phyloP scores from a whole-genome alignment of 805 yeast genomes.

The Cyberlindnera amylophila region DNA sequence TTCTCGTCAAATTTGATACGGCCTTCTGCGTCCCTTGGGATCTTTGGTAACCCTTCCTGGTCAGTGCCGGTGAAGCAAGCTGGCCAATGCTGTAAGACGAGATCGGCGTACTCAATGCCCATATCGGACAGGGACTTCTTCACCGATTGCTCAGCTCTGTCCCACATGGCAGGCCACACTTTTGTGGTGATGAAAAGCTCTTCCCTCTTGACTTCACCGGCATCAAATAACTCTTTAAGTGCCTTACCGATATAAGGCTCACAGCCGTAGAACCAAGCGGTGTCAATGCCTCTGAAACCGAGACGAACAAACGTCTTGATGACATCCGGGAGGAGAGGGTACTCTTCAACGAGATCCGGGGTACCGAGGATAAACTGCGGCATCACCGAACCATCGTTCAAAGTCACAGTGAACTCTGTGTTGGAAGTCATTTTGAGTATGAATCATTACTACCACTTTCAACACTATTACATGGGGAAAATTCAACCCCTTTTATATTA shows the following conservation, averaged over 20 bases:
- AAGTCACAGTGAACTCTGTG: constrained; percentile 5
- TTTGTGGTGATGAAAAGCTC: constrained; percentile 72
- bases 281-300: constrained; percentile 73
- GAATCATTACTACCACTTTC: no score
- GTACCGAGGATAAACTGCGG: constrained; percentile 74
- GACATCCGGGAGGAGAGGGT: constrained; percentile 44
- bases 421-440: no score
- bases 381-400: constrained; percentile 54
- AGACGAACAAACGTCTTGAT: constrained; percentile 36
- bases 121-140: constrained; percentile 55
- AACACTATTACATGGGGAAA: no score
- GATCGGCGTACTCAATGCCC: constrained; percentile 71
- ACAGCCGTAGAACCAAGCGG: constrained; percentile 67
- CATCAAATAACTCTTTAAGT: constrained; percentile 41
- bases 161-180: constrained; percentile 57
- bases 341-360: constrained; percentile 47
- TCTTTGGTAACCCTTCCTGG: constrained; percentile 45
- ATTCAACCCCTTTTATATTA: no score
- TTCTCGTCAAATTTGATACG: constrained; percentile 30
- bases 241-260: constrained; percentile 54
- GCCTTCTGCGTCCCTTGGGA: constrained; percentile 36
- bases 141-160: constrained; percentile 48
- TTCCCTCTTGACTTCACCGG: constrained; percentile 43
- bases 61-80: constrained; percentile 61
- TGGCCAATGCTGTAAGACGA: constrained; percentile 81